phyloP scores from a whole-genome alignment of 2,329 filamentous ascomycete species.

The Eurotiales sp. region DNA sequence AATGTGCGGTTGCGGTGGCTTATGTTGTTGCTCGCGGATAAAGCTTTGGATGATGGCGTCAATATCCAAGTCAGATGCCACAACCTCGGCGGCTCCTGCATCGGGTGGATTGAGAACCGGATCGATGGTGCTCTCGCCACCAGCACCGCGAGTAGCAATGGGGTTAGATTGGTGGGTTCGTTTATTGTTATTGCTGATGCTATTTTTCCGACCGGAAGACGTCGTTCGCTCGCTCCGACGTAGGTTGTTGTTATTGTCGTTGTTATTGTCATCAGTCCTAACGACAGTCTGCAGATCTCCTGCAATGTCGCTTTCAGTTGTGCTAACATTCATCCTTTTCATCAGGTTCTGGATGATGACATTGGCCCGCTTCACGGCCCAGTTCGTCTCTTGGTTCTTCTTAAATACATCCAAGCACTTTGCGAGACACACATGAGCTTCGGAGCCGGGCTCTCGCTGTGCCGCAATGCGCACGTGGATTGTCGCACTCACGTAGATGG shows the following conservation, averaged over 20 bases:
- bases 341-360: constrained; percentile 46
- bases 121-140: not conserved
- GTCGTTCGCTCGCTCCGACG: not conserved
- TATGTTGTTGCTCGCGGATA: constrained; percentile 28
- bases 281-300: not conserved
- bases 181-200: not conserved
- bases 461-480: constrained; percentile 52
- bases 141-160: not conserved
- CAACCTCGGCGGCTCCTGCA: not conserved
- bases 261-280: not conserved
- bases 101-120: not conserved
- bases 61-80: constrained; percentile 35
- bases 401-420: constrained; percentile 47
- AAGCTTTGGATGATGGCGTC: constrained; percentile 44
- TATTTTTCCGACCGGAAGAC: not conserved
- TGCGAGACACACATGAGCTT: constrained; percentile 39
- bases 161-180: not conserved
- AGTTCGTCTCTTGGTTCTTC: constrained; percentile 51
- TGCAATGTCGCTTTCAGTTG: not conserved
- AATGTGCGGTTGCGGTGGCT: not conserved
- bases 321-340: constrained; percentile 40
- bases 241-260: not conserved
- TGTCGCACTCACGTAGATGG: constrained; percentile 53
- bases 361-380: constrained; percentile 46
- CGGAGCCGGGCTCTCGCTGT: constrained; percentile 38